Conservation (phyloP, 495 filamentous ascomycete species). For the Penicillium tannophilum region DNA sequence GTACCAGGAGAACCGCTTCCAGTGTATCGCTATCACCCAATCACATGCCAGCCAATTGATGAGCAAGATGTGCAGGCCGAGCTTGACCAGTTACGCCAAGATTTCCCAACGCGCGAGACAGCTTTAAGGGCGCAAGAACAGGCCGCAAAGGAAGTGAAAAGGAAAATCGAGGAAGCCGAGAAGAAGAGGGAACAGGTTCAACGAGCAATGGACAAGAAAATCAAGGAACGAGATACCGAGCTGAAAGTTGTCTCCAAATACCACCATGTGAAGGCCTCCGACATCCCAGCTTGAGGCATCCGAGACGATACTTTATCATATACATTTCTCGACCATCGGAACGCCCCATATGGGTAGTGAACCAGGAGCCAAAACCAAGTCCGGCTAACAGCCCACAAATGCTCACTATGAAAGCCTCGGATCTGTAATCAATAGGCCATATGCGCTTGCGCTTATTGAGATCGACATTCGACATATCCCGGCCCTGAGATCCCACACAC, state of each 20-base stretch:
- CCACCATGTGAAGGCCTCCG: constrained; percentile 41
- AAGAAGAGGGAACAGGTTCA: constrained; percentile 46
- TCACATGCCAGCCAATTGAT: constrained; percentile 42
- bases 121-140: constrained; percentile 45
- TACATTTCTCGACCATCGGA: background rate
- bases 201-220: constrained; percentile 48
- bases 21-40: constrained; percentile 39
- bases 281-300: constrained; percentile 33
- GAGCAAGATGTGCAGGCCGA: constrained; percentile 32
- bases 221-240: constrained; percentile 48
- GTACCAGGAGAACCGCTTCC: constrained; percentile 38
- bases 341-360: background rate
- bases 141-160: constrained; percentile 41
- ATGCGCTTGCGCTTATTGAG: background rate
- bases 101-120: constrained; percentile 39
- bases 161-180: constrained; percentile 41
- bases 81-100: constrained; percentile 41
- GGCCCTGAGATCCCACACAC: background rate
- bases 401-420: background rate
- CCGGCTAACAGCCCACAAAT: background rate
- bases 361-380: background rate
- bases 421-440: background rate
- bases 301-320: background rate
- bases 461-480: background rate
- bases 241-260: constrained; percentile 50